Evolutionary conservation across 768 basidiomycete genomes (phyloP).

Genomic region (Podaxis rugospora): DNA sequence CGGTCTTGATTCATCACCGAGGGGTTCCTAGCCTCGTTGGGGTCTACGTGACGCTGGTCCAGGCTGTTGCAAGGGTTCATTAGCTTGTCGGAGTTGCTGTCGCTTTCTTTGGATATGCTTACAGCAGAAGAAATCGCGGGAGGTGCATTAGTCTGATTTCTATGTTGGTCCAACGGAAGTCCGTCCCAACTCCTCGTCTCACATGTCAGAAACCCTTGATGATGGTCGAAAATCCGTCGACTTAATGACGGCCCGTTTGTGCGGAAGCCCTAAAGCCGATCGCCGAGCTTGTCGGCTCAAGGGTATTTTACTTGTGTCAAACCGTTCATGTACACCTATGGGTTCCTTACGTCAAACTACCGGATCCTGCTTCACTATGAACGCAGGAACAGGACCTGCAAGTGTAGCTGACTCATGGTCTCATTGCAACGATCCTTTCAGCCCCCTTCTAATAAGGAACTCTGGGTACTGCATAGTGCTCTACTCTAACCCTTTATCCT

Average conservation of each 20-base stretch:
- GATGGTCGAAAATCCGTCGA: neutral
- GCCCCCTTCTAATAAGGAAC: neutral
- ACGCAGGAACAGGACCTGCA: neutral
- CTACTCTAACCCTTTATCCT: neutral
- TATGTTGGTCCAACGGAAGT: neutral
- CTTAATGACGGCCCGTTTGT: neutral
- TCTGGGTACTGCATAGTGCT: neutral
- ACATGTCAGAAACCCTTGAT: neutral
- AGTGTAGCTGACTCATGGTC: neutral
- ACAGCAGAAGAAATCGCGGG: neutral
- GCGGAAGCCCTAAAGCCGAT: neutral
- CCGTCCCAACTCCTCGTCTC: neutral
- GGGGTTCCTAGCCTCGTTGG: too few relatives aligned
- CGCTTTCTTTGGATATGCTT: too few relatives aligned
- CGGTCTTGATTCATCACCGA: too few relatives aligned
- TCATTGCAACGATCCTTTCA: neutral
- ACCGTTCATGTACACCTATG: neutral
- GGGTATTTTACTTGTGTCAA: neutral
- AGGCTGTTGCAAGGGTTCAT: too few relatives aligned
- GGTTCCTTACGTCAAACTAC: neutral
- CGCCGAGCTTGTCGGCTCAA: neutral
- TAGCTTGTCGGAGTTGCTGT: too few relatives aligned
- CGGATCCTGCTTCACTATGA: neutral
- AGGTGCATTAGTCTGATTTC: neutral
- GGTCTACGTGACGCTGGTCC: too few relatives aligned